Base-by-base conservation (phyloP, 1,284 basidiomycete genomes). In the Singerocomus inundabilis region DNA sequence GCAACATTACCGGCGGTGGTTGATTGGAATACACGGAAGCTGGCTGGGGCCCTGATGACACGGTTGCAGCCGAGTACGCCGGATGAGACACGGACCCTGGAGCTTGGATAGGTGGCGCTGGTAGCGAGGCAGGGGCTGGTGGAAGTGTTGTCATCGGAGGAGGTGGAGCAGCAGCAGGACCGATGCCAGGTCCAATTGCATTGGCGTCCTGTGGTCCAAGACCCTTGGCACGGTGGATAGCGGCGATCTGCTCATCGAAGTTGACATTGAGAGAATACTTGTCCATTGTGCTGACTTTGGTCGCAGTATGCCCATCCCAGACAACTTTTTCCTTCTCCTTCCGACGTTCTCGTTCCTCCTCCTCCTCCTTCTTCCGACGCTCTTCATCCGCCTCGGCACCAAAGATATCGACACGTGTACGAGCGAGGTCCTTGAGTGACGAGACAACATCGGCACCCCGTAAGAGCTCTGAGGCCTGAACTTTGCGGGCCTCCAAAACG, bases 261-360 rank as follows among this genome's bases (percentile, higher is more conserved):
- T 91, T 93, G 73, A 91, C 92, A 57, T 88, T 88, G 13, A 85
- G 85, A 49, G 93, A 92, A 76, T 88, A 98, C 58, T 91, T 92
- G 75, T 93, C 86, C 62, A 93, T 76, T 1, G 91, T 94, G 61
- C 84, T 84, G 39, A 86, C 85, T 69, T 93, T 95, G 44, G 91
- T 89, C 43, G 90, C 88, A 3, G 93, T 93, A 69, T 96, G 93
- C 62, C 93, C 94, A 70, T 97, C 93, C 93, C 94, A 97, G 51
- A 95, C 88, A 57, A 91, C 88, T 69, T 91, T 94, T 71, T 95
- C 93, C 66, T 84, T 83, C 68, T 94, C 92, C 65, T 82, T 86
- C 57, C 91, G 75, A 59, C 80, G 80, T 55, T 85, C 80, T 47
- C 80, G 77, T 64, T 93, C 91, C 57, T 89, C 87, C 48, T 91